These are phyloP conservation scores for Amaranthus tricolor DNA, from an alignment of 179 eudicot species.

Conservation along the genomic window DNA sequence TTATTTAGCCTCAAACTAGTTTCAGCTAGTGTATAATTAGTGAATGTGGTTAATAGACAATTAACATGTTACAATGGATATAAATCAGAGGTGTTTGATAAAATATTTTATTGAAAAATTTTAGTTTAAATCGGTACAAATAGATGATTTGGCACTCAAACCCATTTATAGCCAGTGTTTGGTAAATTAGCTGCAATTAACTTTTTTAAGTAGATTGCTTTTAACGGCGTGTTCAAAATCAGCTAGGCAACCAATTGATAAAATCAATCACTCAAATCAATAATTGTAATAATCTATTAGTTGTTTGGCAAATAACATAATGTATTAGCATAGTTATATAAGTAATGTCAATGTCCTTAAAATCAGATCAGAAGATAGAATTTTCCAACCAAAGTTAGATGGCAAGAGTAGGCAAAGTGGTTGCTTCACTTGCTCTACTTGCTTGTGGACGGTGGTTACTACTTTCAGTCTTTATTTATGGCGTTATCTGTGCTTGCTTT, in stretches of 20 bases:
- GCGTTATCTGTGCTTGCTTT: background rate
- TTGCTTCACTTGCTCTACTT: slow-evolving; percentile 32
- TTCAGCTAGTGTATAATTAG: background rate
- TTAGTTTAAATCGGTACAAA: no score
- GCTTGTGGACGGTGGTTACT: slow-evolving; percentile 19
- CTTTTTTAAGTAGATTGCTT: no score
- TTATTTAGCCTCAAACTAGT: slow-evolving; percentile 17
- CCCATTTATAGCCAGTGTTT: no score
- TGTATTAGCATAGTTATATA: background rate
- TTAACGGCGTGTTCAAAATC: no score
- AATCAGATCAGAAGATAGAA: slow-evolving; percentile 23
- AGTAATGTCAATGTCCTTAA: slow-evolving; percentile 20
- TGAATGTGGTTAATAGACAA: slow-evolving; percentile 6
- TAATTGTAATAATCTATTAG: no score
- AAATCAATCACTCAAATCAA: no score
- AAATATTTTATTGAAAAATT: no score
- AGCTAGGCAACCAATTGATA: no score
- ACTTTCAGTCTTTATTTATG: slow-evolving; percentile 10
- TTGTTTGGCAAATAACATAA: background rate
- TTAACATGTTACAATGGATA: slow-evolving; percentile 18
- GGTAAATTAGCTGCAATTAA: no score
- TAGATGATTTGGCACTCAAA: no score
- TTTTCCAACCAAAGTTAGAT: slow-evolving; percentile 15
- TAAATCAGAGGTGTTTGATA: no score
- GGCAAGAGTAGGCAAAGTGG: slow-evolving; percentile 25